Percentiles rank a stretch among this genome's conserved stretches.
Conservation (phyloP, 805 yeast genomes). For the Ogataea allantospora region DNA sequence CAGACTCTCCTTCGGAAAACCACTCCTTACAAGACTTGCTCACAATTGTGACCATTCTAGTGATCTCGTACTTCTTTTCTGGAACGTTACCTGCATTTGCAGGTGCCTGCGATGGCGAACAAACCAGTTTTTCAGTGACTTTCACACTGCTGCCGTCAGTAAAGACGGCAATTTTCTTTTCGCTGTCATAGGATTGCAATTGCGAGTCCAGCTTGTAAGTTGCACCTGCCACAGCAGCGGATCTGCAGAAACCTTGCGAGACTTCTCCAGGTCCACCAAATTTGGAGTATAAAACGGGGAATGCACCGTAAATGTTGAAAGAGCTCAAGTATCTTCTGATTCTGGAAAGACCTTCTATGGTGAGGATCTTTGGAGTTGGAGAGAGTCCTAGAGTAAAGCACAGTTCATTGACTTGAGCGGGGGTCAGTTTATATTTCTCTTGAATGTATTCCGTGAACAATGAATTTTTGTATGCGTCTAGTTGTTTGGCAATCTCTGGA, state of each 20-base stretch:
- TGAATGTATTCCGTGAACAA: constrained; percentile 60
- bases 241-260: constrained; percentile 94
- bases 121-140: constrained; percentile 75
- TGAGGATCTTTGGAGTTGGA: constrained; percentile 54
- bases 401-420: constrained; percentile 77
- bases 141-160: constrained; percentile 72
- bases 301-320: constrained; percentile 88
- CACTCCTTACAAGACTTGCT: constrained; percentile 87
- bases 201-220: constrained; percentile 80
- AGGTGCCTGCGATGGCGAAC: constrained; percentile 70
- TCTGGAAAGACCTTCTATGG: constrained; percentile 74
- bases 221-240: constrained; percentile 98
- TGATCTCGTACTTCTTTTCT: constrained; percentile 52
- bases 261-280: constrained; percentile 96
- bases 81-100: constrained; percentile 41
- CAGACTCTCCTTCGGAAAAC: constrained; percentile 81
- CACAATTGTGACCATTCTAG: constrained; percentile 79
- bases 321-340: constrained; percentile 82
- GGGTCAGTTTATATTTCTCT: constrained; percentile 65
- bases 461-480: constrained; percentile 53
- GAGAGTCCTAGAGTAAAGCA: constrained; percentile 85
- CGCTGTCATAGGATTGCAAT: constrained; percentile 63
- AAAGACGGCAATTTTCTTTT: constrained; percentile 63
- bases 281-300: constrained; percentile 88
- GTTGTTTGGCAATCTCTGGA: constrained; percentile 39